Percentiles rank a stretch among this genome's conserved stretches.
phyloP scores from a whole-genome alignment of 78 protist species.

The Dictyostelium purpureum region DNA sequence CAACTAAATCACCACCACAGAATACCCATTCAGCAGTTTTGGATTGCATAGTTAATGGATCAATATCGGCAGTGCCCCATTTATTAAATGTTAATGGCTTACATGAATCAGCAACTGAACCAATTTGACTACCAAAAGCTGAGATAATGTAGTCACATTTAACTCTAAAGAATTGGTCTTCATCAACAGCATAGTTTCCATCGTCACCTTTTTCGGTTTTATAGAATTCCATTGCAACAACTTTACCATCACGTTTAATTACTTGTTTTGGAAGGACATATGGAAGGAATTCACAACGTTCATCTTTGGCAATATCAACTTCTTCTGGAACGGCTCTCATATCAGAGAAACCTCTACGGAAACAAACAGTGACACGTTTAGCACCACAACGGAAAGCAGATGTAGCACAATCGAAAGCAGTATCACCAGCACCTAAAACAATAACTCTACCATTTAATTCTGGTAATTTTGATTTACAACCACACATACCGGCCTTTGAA shows the following conservation, averaged over 20 bases:
- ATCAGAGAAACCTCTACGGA: slow-evolving; percentile 91
- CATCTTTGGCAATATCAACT: slow-evolving; percentile 88
- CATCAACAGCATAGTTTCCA: slow-evolving; percentile 89
- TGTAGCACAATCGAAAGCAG: slow-evolving; percentile 98
- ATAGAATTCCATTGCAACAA: slow-evolving; percentile 87
- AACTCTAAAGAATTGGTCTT: slow-evolving; percentile 84
- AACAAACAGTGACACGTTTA: slow-evolving; percentile 87
- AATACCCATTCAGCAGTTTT: slow-evolving; percentile 82
- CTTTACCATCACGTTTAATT: slow-evolving; percentile 82
- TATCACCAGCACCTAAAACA: slow-evolving; percentile 99
- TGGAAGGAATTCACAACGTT: slow-evolving; percentile 92
- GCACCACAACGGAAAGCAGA: slow-evolving; percentile 97
- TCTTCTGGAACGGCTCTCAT: slow-evolving; percentile 96
- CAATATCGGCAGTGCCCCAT: slow-evolving; percentile 87
- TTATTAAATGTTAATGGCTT: slow-evolving; percentile 74
- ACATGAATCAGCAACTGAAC: slow-evolving; percentile 32
- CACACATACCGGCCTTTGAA: slow-evolving; percentile 94
- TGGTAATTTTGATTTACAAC: slow-evolving; percentile 83
- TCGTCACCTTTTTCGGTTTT: slow-evolving; percentile 86
- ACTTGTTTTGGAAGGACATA: slow-evolving; percentile 83
- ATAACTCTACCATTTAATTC: slow-evolving; percentile 91
- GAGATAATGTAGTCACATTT: slow-evolving; percentile 93
- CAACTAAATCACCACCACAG: slow-evolving; percentile 95
- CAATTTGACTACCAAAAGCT: slow-evolving; percentile 93
- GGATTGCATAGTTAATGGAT: slow-evolving; percentile 81